phyloP scores from a whole-genome alignment of 768 basidiomycete species.

The Termitomyces sp. region DNA sequence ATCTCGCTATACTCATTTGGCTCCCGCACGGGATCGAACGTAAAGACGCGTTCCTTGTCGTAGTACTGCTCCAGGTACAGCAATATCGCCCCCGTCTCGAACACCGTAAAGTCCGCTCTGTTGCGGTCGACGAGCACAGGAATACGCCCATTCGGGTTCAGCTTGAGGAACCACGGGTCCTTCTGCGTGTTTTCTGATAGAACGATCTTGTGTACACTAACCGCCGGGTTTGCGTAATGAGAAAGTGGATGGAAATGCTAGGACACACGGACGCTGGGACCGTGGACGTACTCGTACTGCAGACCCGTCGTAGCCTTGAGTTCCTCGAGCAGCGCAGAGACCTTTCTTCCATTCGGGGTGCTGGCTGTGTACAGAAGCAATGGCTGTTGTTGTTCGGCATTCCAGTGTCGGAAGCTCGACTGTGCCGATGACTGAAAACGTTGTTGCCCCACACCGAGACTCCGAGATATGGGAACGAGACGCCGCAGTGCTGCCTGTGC shows the following conservation, averaged over 20 bases:
- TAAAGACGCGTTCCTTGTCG: conserved; percentile 38
- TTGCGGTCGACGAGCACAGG: conserved; percentile 29
- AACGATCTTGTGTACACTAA: conserved; percentile 15
- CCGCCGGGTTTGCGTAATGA: not conserved
- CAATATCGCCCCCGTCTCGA: conserved; percentile 45
- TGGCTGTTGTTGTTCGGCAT: conserved; percentile 11
- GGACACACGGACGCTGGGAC: not conserved
- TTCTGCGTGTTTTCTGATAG: conserved; percentile 22
- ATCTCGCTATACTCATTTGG: conserved; percentile 34
- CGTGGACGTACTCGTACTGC: conserved; percentile 30
- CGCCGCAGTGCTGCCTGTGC: conserved; percentile 7
- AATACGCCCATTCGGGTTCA: conserved; percentile 41
- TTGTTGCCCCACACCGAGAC: conserved; percentile 3
- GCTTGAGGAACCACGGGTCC: conserved; percentile 31
- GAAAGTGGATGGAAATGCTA: too few relatives aligned
- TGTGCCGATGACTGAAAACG: conserved; percentile 10
- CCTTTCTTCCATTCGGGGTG: conserved; percentile 56
- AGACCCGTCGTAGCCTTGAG: conserved; percentile 38
- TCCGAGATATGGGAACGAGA: conserved; percentile 8
- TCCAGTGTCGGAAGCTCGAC: conserved; percentile 1
- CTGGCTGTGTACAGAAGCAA: conserved; percentile 38
- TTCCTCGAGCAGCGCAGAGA: conserved; percentile 60
- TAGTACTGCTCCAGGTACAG: conserved; percentile 41
- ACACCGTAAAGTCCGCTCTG: conserved; percentile 29
- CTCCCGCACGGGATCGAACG: conserved; percentile 28